These are phyloP conservation scores for Picocystis sp. DNA, from an alignment of 163 green algal genomes.

Conservation along the genomic window DNA sequence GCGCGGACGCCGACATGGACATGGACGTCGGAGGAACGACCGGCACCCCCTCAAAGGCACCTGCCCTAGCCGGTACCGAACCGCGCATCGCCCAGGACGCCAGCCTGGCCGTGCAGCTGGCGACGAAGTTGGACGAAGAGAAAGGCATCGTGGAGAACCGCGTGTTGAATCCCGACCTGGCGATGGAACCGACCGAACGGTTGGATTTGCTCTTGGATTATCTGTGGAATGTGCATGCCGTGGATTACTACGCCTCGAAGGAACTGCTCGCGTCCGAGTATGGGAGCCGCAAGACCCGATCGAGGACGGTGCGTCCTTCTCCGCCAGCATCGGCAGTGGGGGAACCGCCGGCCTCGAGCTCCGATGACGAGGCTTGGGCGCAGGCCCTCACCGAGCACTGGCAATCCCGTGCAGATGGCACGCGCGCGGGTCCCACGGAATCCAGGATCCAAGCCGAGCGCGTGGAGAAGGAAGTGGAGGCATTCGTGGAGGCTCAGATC, in stretches of 20 bases:
- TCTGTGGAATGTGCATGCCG: conserved; percentile 76
- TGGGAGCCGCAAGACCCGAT: background rate
- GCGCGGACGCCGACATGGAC: background rate
- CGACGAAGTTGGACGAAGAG: conserved; percentile 57
- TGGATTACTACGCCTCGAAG: conserved; percentile 72
- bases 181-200: conserved; percentile 7
- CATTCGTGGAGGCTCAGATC: conserved; percentile 67
- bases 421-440: too few species aligned
- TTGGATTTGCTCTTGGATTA: conserved; percentile 72
- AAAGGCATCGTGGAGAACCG: conserved; percentile 52
- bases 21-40: background rate
- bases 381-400: conserved; percentile 14
- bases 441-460: conserved; percentile 12
- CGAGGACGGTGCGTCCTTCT: conserved; percentile 1
- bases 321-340: background rate
- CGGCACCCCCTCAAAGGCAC: background rate
- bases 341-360: background rate
- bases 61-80: background rate
- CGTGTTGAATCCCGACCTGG: conserved; percentile 18
- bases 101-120: conserved; percentile 29
- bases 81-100: conserved; percentile 22
- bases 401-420: too few species aligned
- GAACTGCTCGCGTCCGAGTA: background rate
- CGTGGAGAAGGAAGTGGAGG: conserved; percentile 51
- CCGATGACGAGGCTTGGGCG: conserved; percentile 23